Conservation (phyloP, 1,284 basidiomycete species). For the Sporisorium scitamineum region DNA sequence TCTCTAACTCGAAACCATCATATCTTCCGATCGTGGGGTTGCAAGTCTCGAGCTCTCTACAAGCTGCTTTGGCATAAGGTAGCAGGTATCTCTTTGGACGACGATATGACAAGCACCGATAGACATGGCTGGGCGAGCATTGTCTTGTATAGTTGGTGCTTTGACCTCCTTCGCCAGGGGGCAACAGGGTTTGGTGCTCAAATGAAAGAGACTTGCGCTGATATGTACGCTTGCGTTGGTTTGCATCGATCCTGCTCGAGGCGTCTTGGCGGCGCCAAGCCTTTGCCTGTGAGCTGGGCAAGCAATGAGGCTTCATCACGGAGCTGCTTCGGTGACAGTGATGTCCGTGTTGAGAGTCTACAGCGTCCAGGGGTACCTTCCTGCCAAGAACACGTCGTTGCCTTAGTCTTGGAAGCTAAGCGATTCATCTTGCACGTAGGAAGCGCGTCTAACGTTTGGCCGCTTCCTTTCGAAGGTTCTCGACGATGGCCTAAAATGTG, state of each 20-base stretch:
- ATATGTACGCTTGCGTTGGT: background rate
- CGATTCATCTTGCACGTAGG: background rate
- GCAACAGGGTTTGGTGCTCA: background rate
- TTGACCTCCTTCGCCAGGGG: background rate
- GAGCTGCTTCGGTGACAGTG: too few species aligned
- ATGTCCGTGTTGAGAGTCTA: too few species aligned
- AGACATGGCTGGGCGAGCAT: background rate
- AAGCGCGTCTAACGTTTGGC: constrained; percentile 13
- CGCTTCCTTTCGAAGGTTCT: constrained; percentile 49
- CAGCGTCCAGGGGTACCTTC: too few species aligned
- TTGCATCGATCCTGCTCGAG: background rate
- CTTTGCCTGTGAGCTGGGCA: background rate
- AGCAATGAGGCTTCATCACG: too few species aligned
- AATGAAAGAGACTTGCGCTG: background rate
- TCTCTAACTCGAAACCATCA: too few species aligned
- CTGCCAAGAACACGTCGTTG: too few species aligned
- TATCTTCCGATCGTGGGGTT: too few species aligned
- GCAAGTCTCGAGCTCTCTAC: too few species aligned
- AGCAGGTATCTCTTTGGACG: too few species aligned
- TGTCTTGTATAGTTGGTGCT: background rate
- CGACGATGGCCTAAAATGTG: constrained; percentile 27
- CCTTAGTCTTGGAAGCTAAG: background rate
- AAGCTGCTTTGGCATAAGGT: too few species aligned
- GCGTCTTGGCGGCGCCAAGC: background rate
- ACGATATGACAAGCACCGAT: too few species aligned